Percentiles rank a stretch among this genome's conserved stretches.
Evolutionary conservation across 2,329 filamentous ascomycete genomes (phyloP).

Genomic region (Trichoderma sp.): DNA sequence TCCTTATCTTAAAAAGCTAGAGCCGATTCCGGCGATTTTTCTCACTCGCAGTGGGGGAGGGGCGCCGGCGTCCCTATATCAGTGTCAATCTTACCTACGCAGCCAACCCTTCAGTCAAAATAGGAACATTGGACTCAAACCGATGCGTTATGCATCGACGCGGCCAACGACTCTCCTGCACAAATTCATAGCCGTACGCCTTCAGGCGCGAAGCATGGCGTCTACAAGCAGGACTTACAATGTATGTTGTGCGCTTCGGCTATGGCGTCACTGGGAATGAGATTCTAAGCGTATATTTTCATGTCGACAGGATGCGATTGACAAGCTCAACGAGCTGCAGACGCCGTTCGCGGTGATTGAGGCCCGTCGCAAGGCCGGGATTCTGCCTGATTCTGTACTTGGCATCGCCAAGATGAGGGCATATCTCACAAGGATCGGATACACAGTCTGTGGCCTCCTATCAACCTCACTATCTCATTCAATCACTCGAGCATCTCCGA

Average conservation of each 20-base stretch:
- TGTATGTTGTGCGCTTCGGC: constrained; percentile 24
- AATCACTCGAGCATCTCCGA: neutral
- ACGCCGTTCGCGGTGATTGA: constrained; percentile 81
- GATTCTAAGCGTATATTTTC: neutral
- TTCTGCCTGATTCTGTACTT: constrained; percentile 65
- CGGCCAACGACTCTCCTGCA: constrained; percentile 28
- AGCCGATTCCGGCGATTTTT: constrained; percentile 16
- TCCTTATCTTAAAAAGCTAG: neutral
- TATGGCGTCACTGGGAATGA: neutral
- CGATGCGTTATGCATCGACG: constrained; percentile 36
- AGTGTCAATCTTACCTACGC: neutral
- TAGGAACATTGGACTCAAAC: constrained; percentile 17
- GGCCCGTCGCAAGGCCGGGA: constrained; percentile 71
- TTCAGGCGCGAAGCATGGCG: constrained; percentile 30
- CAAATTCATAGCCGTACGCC: constrained; percentile 23
- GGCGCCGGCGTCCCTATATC: neutral
- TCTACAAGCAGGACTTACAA: constrained; percentile 35
- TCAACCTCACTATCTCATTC: neutral
- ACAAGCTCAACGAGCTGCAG: constrained; percentile 84
- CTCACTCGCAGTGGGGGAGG: constrained; percentile 8
- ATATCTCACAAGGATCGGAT: constrained; percentile 75
- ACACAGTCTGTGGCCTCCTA: constrained; percentile 49
- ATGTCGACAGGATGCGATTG: constrained; percentile 71
- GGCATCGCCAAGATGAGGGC: constrained; percentile 72
- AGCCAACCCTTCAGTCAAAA: neutral